Percentiles rank a stretch among this genome's conserved stretches.
Conservation (phyloP, 139 green algal species). For the Yamagishiella unicocca region DNA sequence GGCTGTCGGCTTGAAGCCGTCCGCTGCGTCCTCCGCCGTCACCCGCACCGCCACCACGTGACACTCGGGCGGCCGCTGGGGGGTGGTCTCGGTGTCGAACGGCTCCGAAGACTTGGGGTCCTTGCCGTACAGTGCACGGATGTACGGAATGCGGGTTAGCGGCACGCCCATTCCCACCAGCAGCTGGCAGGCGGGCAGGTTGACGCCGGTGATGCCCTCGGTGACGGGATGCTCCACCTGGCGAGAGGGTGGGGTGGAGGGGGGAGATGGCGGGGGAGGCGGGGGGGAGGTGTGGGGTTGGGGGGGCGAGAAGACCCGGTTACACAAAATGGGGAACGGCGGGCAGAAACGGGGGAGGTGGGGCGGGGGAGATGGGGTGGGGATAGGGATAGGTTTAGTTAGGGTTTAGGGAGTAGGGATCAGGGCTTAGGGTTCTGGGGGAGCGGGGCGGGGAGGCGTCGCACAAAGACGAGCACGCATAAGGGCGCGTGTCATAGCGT, state of each 20-base stretch:
- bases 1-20: slow-evolving; percentile 98
- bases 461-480: too few species aligned
- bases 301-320: too few species aligned
- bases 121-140: slow-evolving; percentile 82
- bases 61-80: slow-evolving; percentile 58
- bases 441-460: too few species aligned
- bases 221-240: slow-evolving; percentile 99
- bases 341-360: background rate
- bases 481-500: too few species aligned
- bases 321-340: background rate
- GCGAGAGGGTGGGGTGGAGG: background rate
- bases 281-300: background rate
- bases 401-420: too few species aligned
- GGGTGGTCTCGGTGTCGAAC: slow-evolving; percentile 86
- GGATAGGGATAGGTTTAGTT: too few species aligned
- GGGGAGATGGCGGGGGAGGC: background rate
- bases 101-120: slow-evolving; percentile 55
- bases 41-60: slow-evolving; percentile 93
- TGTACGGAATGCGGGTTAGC: slow-evolving; percentile 88
- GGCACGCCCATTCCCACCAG: slow-evolving; percentile 95
- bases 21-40: slow-evolving; percentile 95
- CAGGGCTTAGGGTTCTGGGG: too few species aligned
- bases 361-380: background rate
- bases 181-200: slow-evolving; percentile 94
- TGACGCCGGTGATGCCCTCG: slow-evolving; percentile 95